Base-by-base conservation (phyloP, 2,329 filamentous ascomycete species). In the Stachybotrys chlorohalonatus region DNA sequence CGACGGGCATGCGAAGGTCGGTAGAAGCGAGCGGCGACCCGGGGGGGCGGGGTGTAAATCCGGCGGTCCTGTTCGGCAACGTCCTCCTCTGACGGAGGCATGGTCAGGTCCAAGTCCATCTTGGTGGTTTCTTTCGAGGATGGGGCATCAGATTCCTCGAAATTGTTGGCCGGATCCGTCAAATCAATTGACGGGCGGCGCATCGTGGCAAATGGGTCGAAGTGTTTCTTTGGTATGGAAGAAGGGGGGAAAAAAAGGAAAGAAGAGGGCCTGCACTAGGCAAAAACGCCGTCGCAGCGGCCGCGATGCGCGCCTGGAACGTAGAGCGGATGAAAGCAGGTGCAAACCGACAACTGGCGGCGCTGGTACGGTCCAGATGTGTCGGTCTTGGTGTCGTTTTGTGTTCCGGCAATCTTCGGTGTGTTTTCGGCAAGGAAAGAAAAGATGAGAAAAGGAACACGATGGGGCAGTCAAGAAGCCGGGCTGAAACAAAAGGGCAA, bases 21-120 rank as follows among this genome's bases (percentile, higher is more conserved):
- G 70, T 89, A 89, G 74, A 93, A 90, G 59, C 88, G 86, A 53
- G 87, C 87, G 62, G 87, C 87, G 65, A 92, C 86, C 65, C 85
- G 86, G 32, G 88, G 84, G 53, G 89, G 89, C 49, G 87, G 88
- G 53, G 84, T 82, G 65, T 82, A 73, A 53, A 70, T 69, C 55
- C 67, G 65, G 51, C 61, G 57, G 53, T 72, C 69, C 39, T 66
- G 63, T 9, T 70, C 70, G 30, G 68, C 61, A 16, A 65, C 64
- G 46, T 73, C 69, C 24, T 72, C 67, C 32, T 71, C 68, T 45
- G 64, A 56, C 11, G 71, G 69, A 16, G 71, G 69, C 70, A 73
- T 70, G 51, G 68, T 62, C 11, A 74, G 64, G 55, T 73, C 68
- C 39, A 74, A 53, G 52, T 70, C 66, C 55, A 66, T 61, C 52